Base-by-base conservation (phyloP, 2,329 filamentous ascomycete species). In the Cladophialophora bantiana region DNA sequence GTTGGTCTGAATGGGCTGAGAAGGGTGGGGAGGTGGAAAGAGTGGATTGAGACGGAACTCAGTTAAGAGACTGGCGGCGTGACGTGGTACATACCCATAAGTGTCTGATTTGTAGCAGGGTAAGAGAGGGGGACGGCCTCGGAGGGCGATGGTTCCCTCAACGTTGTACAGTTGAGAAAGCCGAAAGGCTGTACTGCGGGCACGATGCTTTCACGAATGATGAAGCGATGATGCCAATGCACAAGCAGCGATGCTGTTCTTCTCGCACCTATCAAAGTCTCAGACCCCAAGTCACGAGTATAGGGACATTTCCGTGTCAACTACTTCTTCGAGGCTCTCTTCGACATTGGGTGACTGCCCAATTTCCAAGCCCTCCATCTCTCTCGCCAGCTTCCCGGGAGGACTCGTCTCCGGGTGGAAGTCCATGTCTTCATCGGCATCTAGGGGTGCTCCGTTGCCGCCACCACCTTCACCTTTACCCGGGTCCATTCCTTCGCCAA, bases 261-360 rank as follows among this genome's bases (percentile, higher is more conserved):
- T 55, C 52, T 4, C 15, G 31, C 45, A 26, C 18, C 45, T 20
- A 45, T 1, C 15, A 26, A 3, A 26, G 48, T n/a, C 31, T 34
- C 15, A 20, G 13, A 7, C 35, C 20, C 20, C 50, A 35, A 54
- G 50, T 38, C n/a, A 20, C 36, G 36, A 40, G 31, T 62, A 20
- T 15, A 62, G 26, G 32, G 58, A 20, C 18, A 73, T 82, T 0
- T 80, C 81, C 74, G 85, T 83, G 67, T 85, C 83, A 71, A 89
- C 85, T 82, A 97, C 94, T 75, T 93, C 93, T 62, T 97, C 94
- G 93, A 94, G 97, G 84, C 97, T 92, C 75, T 96, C 92, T 77
- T 91, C 87, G 76, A 84, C 42, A 13, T 48, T 3, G 7, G 64
- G 45, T 42, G 64, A 65, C 45, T 42, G 50, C 31, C 60, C 56